These are phyloP conservation scores for Fragaria iinumae DNA, from an alignment of 306 rosid genomes.

Conservation along the genomic window DNA sequence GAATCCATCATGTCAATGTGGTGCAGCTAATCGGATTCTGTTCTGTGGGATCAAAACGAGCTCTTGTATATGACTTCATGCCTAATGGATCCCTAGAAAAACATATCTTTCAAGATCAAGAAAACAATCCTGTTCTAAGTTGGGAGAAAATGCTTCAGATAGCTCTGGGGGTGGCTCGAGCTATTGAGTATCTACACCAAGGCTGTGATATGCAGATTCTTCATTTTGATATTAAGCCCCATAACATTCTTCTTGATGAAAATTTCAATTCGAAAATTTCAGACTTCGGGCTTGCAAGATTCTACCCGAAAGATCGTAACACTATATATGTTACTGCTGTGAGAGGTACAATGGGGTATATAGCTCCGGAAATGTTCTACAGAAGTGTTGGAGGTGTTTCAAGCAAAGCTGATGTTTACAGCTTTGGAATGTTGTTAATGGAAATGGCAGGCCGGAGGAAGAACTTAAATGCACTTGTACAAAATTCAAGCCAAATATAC, in stretches of 20 bases:
- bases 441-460: constrained; percentile 17
- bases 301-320: constrained; percentile 6
- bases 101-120: neutral
- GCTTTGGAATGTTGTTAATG: constrained; percentile 18
- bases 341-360: constrained; percentile 21
- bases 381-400: constrained; percentile 5
- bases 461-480: constrained; percentile 3
- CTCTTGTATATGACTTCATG: constrained; percentile 21
- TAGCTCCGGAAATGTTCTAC: constrained; percentile 22
- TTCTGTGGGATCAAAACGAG: constrained; percentile 14
- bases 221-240: constrained; percentile 23
- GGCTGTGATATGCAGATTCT: constrained; percentile 22
- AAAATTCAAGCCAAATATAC: constrained; percentile 13
- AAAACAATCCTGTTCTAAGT: neutral
- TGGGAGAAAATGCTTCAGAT: constrained; percentile 18
- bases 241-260: constrained; percentile 20
- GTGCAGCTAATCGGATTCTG: constrained; percentile 14
- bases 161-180: constrained; percentile 15
- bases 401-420: constrained; percentile 16
- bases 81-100: constrained; percentile 18
- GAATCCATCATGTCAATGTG: constrained; percentile 24
- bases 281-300: constrained; percentile 23
- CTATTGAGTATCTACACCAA: constrained; percentile 8
- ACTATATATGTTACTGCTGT: neutral
- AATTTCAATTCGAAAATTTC: constrained; percentile 7